A percentile compares a stretch with the other conserved stretches of the same genome.
These are phyloP conservation scores for Rosa rugosa DNA, from an alignment of 306 rosid genomes.

Conservation along the genomic window DNA sequence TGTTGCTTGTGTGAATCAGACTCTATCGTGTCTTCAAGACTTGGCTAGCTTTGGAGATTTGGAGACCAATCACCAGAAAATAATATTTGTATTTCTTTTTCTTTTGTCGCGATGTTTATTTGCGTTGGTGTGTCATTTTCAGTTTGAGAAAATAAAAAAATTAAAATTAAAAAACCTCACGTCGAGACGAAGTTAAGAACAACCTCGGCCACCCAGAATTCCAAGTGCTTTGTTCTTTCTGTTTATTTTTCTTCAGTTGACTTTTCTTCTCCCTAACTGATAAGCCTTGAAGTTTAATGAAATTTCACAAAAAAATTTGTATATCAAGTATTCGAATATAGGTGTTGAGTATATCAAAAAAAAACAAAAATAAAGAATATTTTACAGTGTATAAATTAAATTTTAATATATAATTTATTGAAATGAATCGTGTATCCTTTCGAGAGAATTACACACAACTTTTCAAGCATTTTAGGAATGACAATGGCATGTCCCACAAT, in stretches of 20 bases:
- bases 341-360: too few relatives aligned
- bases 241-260: neutral
- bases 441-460: too few relatives aligned
- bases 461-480: too few relatives aligned
- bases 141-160: neutral
- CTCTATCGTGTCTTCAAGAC: conserved; percentile 5
- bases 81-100: neutral
- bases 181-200: neutral
- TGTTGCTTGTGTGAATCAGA: conserved; percentile 10
- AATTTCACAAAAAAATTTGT: neutral
- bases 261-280: neutral
- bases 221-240: neutral
- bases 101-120: neutral
- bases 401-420: too few relatives aligned
- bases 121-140: neutral
- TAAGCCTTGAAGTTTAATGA: neutral
- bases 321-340: too few relatives aligned
- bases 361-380: too few relatives aligned
- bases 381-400: too few relatives aligned
- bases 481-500: neutral
- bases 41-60: neutral
- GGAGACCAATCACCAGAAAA: neutral
- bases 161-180: neutral
- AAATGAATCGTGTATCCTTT: too few relatives aligned
- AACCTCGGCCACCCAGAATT: neutral